A percentile compares a stretch with the other conserved stretches of the same genome.
Evolutionary conservation across 1,284 basidiomycete genomes (phyloP).

Genomic region (Anthracocystis panici-leucophaei): DNA sequence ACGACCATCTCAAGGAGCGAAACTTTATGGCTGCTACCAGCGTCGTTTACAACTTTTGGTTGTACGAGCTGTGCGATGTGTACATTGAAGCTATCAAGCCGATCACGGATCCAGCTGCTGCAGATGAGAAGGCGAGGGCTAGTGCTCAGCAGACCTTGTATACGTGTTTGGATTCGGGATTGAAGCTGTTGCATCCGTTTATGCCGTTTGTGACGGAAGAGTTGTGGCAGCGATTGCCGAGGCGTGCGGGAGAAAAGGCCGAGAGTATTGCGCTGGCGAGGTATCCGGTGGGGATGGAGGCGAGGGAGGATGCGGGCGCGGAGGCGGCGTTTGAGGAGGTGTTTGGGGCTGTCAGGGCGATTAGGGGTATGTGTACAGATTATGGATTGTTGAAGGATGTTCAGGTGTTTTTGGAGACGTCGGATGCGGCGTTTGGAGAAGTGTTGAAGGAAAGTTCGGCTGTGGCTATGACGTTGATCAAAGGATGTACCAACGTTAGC

Average conservation of each 20-base stretch:
- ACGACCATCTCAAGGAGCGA: conserved; percentile 80
- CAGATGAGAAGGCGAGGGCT: conserved; percentile 80
- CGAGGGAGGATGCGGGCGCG: conserved; percentile 33
- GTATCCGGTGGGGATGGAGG: conserved; percentile 77
- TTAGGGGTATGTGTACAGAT: conserved; percentile 87
- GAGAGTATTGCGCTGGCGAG: conserved; percentile 88
- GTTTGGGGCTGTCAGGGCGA: conserved; percentile 81
- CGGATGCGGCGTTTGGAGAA: conserved; percentile 72
- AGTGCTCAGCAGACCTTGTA: conserved; percentile 97
- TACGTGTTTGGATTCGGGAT: conserved; percentile 89
- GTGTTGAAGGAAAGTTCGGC: conserved; percentile 78
- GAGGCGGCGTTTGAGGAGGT: conserved; percentile 80
- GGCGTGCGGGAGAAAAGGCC: conserved; percentile 80
- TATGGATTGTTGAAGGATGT: conserved; percentile 91
- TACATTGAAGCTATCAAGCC: conserved; percentile 97
- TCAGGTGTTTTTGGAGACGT: conserved; percentile 85
- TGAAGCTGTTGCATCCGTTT: conserved; percentile 93
- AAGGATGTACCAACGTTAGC: conserved; percentile 82
- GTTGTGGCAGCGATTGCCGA: conserved; percentile 94
- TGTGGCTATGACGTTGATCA: conserved; percentile 86
- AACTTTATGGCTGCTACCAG: conserved; percentile 94
- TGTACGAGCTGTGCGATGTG: conserved; percentile 98
- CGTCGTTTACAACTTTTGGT: conserved; percentile 92
- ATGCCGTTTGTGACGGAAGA: conserved; percentile 99
- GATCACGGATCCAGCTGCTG: conserved; percentile 74